Evolutionary conservation across 2,329 filamentous ascomycete species (phyloP).

Genomic region (Fusarium guadeloupense): DNA sequence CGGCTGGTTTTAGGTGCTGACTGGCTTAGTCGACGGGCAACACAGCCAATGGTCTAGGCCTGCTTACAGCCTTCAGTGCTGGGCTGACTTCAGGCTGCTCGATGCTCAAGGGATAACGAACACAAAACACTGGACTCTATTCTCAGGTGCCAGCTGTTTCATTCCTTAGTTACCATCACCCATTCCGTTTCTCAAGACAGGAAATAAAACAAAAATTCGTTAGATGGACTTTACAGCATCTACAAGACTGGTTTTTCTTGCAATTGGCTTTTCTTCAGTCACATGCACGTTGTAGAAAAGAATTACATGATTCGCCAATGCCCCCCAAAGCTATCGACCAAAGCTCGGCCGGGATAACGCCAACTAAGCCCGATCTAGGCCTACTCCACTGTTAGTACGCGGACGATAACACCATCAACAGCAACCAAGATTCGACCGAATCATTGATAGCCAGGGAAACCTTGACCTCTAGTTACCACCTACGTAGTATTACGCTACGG

Average conservation of each 20-base stretch:
- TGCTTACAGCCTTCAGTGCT: not conserved
- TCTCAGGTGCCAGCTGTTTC: no score
- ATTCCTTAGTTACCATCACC: no score
- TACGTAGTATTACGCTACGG: not conserved
- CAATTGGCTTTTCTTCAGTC: not conserved
- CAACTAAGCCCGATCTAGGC: slow-evolving; percentile 17
- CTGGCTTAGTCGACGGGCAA: not conserved
- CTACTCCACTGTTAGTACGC: slow-evolving; percentile 23
- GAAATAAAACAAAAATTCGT: no score
- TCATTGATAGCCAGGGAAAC: slow-evolving; percentile 7
- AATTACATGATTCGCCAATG: slow-evolving; percentile 31
- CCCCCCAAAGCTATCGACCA: slow-evolving; percentile 20
- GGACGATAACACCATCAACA: slow-evolving; percentile 17
- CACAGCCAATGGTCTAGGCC: not conserved
- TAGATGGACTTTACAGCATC: no score
- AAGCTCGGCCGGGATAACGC: slow-evolving; percentile 18
- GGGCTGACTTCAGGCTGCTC: no score
- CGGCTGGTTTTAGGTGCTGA: not conserved
- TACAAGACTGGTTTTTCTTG: not conserved
- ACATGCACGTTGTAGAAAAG: slow-evolving; percentile 31
- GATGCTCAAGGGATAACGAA: no score
- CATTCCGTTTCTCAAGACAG: no score
- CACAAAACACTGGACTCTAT: no score
- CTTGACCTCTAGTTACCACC: not conserved
- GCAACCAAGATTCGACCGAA: slow-evolving; percentile 17